Percentiles rank a stretch among this genome's conserved stretches.
phyloP scores from a whole-genome alignment of 2,329 filamentous ascomycete species.

The Atkinsonella hypoxylon region DNA sequence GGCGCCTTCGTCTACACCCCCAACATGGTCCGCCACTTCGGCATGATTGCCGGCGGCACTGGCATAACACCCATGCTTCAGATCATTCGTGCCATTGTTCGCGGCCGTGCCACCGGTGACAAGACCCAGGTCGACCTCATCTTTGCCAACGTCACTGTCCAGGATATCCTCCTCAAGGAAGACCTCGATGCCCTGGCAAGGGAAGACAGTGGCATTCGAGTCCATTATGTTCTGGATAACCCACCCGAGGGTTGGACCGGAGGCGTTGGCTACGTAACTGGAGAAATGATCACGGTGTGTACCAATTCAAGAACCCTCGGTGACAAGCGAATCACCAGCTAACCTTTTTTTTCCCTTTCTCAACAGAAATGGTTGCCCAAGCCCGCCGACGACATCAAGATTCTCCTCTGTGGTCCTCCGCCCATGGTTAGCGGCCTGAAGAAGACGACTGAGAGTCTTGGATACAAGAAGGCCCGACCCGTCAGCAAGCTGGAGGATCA shows the following conservation, averaged over 20 bases:
- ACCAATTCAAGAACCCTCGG: neutral
- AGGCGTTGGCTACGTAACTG: constrained; percentile 87
- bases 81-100: constrained; percentile 80
- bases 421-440: constrained; percentile 97
- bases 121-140: constrained; percentile 85
- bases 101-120: constrained; percentile 67
- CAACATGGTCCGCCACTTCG: constrained; percentile 92
- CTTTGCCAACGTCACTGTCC: constrained; percentile 88
- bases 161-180: constrained; percentile 89
- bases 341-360: neutral
- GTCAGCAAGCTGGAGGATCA: constrained; percentile 98
- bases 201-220: constrained; percentile 69
- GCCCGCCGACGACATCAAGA: constrained; percentile 77
- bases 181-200: constrained; percentile 71
- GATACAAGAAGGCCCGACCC: constrained; percentile 82
- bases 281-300: constrained; percentile 82
- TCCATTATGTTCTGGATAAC: constrained; percentile 96
- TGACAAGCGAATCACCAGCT: neutral
- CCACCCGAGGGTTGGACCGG: constrained; percentile 85
- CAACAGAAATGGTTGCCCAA: constrained; percentile 61
- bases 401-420: constrained; percentile 87
- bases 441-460: constrained; percentile 82
- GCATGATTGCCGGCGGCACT: constrained; percentile 96
- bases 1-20: constrained; percentile 95
- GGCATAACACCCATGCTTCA: constrained; percentile 99